Conservation (phyloP, 2,329 filamentous ascomycete species). For the Colletotrichum sp. region DNA sequence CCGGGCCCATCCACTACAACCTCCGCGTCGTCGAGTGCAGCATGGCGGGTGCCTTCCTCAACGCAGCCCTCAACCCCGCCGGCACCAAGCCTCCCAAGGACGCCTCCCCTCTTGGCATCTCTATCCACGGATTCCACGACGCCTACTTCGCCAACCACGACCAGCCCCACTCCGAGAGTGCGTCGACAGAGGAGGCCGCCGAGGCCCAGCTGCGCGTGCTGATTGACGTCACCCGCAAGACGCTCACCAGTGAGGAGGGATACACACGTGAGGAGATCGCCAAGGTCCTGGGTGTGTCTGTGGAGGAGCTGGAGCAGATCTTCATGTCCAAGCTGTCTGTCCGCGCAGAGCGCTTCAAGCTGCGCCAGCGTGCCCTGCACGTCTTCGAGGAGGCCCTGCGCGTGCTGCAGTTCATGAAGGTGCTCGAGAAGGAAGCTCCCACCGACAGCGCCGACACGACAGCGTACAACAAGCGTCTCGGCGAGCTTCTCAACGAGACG, state of each 20-base stretch:
- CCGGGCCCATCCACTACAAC: conserved; percentile 94
- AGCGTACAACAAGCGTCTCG: conserved; percentile 71
- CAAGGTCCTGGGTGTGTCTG: conserved; percentile 69
- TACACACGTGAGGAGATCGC: conserved; percentile 91
- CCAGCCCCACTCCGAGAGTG: conserved; percentile 34
- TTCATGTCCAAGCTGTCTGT: conserved; percentile 92
- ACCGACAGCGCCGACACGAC: conserved; percentile 53
- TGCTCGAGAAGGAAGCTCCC: conserved; percentile 64
- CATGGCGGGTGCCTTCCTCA: conserved; percentile 76
- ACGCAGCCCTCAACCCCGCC: conserved; percentile 61
- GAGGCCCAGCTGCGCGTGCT: conserved; percentile 76
- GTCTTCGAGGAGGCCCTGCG: conserved; percentile 90
- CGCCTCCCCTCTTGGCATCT: conserved; percentile 81
- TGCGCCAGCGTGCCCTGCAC: conserved; percentile 87
- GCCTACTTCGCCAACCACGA: conserved; percentile 70
- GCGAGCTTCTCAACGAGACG: conserved; percentile 85
- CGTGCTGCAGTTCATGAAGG: conserved; percentile 80
- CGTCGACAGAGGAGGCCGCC: conserved; percentile 16
- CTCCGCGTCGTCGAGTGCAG: conserved; percentile 95
- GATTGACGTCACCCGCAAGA: conserved; percentile 70
- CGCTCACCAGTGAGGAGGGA: conserved; percentile 78
- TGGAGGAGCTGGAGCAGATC: conserved; percentile 73
- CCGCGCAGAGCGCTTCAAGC: conserved; percentile 83
- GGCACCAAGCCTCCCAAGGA: conserved; percentile 73
- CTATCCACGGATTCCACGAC: conserved; percentile 86